A percentile compares a stretch with the other conserved stretches of the same genome.
phyloP scores from a whole-genome alignment of 2,329 filamentous ascomycete genomes.

The Akanthomyces uredinophilus region DNA sequence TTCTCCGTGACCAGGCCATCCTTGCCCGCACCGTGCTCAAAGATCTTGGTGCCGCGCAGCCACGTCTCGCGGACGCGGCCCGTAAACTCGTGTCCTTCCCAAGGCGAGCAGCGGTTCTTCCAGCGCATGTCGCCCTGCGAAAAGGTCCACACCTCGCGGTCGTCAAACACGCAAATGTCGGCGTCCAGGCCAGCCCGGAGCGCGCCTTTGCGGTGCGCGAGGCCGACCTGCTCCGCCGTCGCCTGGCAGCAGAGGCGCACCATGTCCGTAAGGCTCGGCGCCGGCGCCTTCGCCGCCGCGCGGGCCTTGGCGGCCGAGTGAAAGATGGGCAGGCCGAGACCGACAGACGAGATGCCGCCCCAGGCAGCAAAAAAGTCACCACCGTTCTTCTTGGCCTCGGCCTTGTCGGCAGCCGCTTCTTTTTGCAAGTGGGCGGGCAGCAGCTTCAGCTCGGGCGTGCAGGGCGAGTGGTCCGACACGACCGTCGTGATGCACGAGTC shows the following conservation, averaged over 20 bases:
- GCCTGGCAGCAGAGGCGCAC: slow-evolving; percentile 81
- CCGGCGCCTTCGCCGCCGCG: slow-evolving; percentile 33
- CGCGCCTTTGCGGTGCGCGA: slow-evolving; percentile 73
- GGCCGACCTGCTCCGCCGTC: slow-evolving; percentile 82
- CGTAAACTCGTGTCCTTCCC: slow-evolving; percentile 72
- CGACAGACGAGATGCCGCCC: slow-evolving; percentile 94
- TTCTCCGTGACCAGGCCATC: slow-evolving; percentile 44
- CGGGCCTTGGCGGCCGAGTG: slow-evolving; percentile 70
- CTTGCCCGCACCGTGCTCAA: slow-evolving; percentile 53
- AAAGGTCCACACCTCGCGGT: slow-evolving; percentile 71
- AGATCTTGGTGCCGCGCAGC: slow-evolving; percentile 73
- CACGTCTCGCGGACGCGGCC: slow-evolving; percentile 83
- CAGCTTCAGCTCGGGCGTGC: slow-evolving; percentile 89
- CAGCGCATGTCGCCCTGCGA: slow-evolving; percentile 79
- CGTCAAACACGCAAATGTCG: slow-evolving; percentile 90
- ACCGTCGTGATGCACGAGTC: slow-evolving; percentile 86
- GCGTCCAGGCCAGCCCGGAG: slow-evolving; percentile 78
- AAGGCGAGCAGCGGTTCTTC: slow-evolving; percentile 87
- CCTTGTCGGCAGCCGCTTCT: slow-evolving; percentile 30
- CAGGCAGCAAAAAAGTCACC: slow-evolving; percentile 88
- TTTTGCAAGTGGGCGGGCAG: slow-evolving; percentile 60
- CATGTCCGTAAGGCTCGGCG: slow-evolving; percentile 65
- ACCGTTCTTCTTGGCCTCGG: slow-evolving; percentile 20
- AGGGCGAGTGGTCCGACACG: slow-evolving; percentile 93
- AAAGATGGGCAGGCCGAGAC: slow-evolving; percentile 84